phyloP scores from a whole-genome alignment of 345 rosid genomes.

The Aquilaria yunnanensis region DNA sequence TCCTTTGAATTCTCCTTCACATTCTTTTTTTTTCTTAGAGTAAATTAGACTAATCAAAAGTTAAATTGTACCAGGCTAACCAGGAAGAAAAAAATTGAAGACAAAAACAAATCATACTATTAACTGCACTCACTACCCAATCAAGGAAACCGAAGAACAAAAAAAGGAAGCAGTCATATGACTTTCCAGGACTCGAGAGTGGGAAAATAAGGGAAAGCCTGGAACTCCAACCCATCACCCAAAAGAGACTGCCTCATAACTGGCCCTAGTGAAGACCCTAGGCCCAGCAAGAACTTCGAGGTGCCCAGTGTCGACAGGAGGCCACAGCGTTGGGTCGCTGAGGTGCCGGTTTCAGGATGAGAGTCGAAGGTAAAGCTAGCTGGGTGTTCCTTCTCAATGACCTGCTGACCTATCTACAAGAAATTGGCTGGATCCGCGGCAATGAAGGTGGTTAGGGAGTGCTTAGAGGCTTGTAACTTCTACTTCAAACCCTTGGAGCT shows the following conservation, averaged over 20 bases:
- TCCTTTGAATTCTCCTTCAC: too few relatives aligned
- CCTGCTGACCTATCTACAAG: conserved; percentile 74
- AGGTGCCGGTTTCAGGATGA: too few relatives aligned
- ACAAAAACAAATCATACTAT: neutral
- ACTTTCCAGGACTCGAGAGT: conserved; percentile 87
- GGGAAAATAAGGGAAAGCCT: conserved; percentile 43
- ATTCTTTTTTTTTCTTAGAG: too few relatives aligned
- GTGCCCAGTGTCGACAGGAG: conserved; percentile 57
- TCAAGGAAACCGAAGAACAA: neutral
- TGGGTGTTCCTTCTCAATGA: conserved; percentile 36
- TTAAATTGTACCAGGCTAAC: too few relatives aligned
- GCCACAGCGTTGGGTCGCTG: neutral
- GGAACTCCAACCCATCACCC: conserved; percentile 8
- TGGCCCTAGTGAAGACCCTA: conserved; percentile 22
- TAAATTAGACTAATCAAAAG: neutral
- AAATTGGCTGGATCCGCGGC: conserved; percentile 66
- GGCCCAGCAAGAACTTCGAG: conserved; percentile 41
- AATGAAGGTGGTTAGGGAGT: conserved; percentile 58
- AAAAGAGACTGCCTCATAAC: conserved; percentile 2
- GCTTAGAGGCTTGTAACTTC: conserved; percentile 48
- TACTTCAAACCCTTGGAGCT: conserved; percentile 45
- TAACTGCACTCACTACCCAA: neutral
- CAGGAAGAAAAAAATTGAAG: neutral
- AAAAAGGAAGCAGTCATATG: conserved; percentile 10
- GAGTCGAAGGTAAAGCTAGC: conserved; percentile 3